Evolutionary conservation across 192 early-diverging fungal genomes (phyloP).

Genomic region (Gaertneriomyces sp.): DNA sequence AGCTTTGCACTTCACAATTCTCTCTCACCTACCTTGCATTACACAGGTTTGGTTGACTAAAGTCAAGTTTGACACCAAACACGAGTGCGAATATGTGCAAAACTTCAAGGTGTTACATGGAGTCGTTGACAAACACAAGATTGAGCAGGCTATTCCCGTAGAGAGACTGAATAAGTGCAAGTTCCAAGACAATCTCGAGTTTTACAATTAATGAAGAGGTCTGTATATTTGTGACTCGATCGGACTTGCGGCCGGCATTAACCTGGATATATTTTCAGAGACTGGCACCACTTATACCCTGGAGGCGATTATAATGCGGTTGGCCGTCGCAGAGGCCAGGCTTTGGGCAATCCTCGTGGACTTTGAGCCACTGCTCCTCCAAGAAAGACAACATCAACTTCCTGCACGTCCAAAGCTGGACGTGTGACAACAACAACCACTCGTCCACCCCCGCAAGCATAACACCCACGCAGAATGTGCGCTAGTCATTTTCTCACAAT

Average conservation of each 20-base stretch:
- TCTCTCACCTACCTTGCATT: not conserved
- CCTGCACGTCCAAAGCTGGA: no score
- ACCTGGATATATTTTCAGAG: no score
- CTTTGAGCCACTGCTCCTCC: no score
- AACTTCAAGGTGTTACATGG: constrained; percentile 95
- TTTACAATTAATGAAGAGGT: constrained; percentile 89
- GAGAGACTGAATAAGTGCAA: constrained; percentile 89
- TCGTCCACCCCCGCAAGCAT: no score
- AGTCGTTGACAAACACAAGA: constrained; percentile 81
- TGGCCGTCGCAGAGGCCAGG: constrained; percentile 57
- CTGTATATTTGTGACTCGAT: not conserved
- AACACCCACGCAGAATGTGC: no score
- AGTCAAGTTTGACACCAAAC: constrained; percentile 92
- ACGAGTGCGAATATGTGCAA: constrained; percentile 91
- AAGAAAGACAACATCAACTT: no score
- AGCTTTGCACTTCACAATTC: not conserved
- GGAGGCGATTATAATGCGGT: constrained; percentile 86
- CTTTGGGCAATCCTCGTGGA: no score
- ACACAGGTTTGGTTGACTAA: constrained; percentile 73
- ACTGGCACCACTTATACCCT: constrained; percentile 85
- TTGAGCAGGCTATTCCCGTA: constrained; percentile 91
- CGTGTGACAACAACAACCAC: no score
- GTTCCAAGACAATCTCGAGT: constrained; percentile 99
- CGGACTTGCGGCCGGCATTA: no score
- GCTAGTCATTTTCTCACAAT: no score